Evolutionary conservation across 441 rosid genomes (phyloP).

Genomic region (Theobroma grandiflorum): DNA sequence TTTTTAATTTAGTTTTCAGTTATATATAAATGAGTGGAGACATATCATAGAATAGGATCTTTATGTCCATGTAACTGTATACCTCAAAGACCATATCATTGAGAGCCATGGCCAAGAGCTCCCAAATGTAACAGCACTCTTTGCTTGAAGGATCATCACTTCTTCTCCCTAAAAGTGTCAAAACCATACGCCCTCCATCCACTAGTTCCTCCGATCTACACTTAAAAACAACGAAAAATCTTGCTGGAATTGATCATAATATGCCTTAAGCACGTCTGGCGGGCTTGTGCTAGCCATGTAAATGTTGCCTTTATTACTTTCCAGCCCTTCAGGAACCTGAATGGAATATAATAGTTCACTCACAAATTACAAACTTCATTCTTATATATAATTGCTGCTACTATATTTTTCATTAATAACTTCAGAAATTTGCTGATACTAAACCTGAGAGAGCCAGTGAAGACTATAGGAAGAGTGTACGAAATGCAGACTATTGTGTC

Average conservation of each 20-base stretch:
- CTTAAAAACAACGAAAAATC: conserved; percentile 48
- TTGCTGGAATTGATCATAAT: conserved; percentile 44
- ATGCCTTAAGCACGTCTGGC: conserved; percentile 41
- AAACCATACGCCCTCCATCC: conserved; percentile 55
- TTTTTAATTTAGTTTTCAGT: too few relatives aligned
- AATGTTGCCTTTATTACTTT: conserved; percentile 47
- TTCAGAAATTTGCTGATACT: background rate
- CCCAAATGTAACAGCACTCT: conserved; percentile 59
- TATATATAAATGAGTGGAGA: too few relatives aligned
- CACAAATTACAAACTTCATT: background rate
- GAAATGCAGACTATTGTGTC: conserved; percentile 42
- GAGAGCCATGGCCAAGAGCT: conserved; percentile 57
- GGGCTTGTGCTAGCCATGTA: conserved; percentile 53
- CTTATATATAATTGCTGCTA: too few relatives aligned
- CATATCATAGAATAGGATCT: background rate
- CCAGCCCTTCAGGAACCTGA: conserved; percentile 42
- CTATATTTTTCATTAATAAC: background rate
- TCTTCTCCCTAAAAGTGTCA: conserved; percentile 51
- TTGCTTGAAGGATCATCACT: conserved; percentile 50
- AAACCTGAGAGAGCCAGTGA: conserved; percentile 50
- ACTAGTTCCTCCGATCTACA: conserved; percentile 52
- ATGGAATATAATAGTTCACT: conserved; percentile 23
- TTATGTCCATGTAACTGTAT: background rate
- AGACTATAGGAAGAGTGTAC: conserved; percentile 65
- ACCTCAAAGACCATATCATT: conserved; percentile 55